Percentiles rank a stretch among this genome's conserved stretches.
These are phyloP conservation scores for Onygenales sp. DNA, from an alignment of 2,329 filamentous ascomycete species.

Conservation along the genomic window DNA sequence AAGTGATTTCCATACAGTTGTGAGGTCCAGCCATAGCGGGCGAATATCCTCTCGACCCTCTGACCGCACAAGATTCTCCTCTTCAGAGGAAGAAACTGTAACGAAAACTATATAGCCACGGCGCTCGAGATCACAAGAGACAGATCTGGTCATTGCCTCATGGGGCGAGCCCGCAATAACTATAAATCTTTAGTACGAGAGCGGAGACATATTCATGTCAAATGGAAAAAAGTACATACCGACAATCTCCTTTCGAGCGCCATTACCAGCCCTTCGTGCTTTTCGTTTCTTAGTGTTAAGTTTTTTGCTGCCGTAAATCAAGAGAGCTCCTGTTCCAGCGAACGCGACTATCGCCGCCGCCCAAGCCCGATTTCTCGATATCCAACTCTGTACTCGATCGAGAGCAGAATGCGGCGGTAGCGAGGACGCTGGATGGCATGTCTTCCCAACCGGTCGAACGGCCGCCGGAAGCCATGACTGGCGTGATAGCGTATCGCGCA, in stretches of 20 bases:
- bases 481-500: slow-evolving; percentile 60
- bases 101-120: slow-evolving; percentile 91
- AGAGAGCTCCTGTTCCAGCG: slow-evolving; percentile 52
- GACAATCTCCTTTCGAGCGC: slow-evolving; percentile 75
- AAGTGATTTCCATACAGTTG: slow-evolving; percentile 27
- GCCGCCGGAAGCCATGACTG: slow-evolving; percentile 64
- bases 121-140: slow-evolving; percentile 78
- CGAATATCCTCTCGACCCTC: slow-evolving; percentile 74
- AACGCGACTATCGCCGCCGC: slow-evolving; percentile 63
- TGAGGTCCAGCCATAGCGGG: slow-evolving; percentile 72
- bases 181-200: slow-evolving; percentile 23
- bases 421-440: slow-evolving; percentile 14
- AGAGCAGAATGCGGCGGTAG: slow-evolving; percentile 30
- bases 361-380: slow-evolving; percentile 61
- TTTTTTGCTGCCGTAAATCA: slow-evolving; percentile 54
- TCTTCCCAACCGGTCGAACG: slow-evolving; percentile 49
- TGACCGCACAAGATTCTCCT: slow-evolving; percentile 67
- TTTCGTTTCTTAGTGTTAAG: slow-evolving; percentile 52
- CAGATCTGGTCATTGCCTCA: slow-evolving; percentile 71
- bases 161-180: slow-evolving; percentile 83
- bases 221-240: slow-evolving; percentile 26
- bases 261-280: slow-evolving; percentile 70
- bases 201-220: neutral
- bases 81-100: slow-evolving; percentile 74
- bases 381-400: slow-evolving; percentile 60